phyloP scores from a whole-genome alignment of 2,329 filamentous ascomycete genomes.

The Colletotrichum abscissum region DNA sequence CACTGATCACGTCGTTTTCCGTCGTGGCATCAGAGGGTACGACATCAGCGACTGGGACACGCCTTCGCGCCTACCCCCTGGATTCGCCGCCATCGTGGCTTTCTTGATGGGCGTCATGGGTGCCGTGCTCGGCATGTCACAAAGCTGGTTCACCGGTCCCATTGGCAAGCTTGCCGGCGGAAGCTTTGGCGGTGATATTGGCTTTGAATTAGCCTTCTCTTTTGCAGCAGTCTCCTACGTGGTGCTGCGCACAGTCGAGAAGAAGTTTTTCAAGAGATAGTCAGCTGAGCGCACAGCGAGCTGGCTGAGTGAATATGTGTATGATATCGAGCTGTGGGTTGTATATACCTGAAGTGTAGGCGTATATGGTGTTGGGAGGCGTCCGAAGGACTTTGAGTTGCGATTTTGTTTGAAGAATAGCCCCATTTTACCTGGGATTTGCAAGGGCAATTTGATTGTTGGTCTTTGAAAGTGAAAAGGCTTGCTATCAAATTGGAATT shows the following conservation, averaged over 20 bases:
- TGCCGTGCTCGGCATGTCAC: constrained; percentile 76
- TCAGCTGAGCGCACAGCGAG: neutral
- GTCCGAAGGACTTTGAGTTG: neutral
- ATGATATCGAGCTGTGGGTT: neutral
- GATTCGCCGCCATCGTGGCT: constrained; percentile 71
- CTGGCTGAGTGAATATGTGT: neutral
- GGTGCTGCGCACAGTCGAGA: constrained; percentile 58
- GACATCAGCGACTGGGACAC: constrained; percentile 68
- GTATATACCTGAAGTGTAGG: neutral
- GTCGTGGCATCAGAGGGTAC: constrained; percentile 70
- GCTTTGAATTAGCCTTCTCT: constrained; percentile 73
- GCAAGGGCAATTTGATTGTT: neutral
- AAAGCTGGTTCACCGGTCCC: constrained; percentile 76
- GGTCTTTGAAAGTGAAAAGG: neutral
- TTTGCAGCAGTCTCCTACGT: constrained; percentile 67
- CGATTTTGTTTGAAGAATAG: no score
- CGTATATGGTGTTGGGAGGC: neutral
- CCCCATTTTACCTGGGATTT: neutral
- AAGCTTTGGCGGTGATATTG: constrained; percentile 57
- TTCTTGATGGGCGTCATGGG: constrained; percentile 74
- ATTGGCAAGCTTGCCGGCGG: constrained; percentile 70
- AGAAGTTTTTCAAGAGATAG: constrained; percentile 51
- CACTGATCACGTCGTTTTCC: constrained; percentile 76
- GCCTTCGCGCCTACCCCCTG: constrained; percentile 67
- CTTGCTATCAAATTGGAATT: neutral